phyloP scores from a whole-genome alignment of 768 basidiomycete species.

The Obba rivulosa region DNA sequence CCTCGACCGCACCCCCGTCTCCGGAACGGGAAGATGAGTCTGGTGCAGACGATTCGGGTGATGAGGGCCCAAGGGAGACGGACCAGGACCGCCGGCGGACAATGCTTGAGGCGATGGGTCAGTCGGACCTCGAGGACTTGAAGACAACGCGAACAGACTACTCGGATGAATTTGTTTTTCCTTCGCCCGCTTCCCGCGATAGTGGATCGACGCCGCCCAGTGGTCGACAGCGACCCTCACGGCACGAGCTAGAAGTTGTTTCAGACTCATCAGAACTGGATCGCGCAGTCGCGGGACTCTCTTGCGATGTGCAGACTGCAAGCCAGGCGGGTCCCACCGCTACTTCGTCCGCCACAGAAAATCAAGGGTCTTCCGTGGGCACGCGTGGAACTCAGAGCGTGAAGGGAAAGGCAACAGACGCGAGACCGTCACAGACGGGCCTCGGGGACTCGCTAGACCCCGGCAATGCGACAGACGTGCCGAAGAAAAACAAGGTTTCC shows the following conservation, averaged over 20 bases:
- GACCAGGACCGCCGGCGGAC: constrained; percentile 45
- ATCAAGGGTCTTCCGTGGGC: not conserved
- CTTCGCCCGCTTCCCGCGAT: constrained; percentile 3
- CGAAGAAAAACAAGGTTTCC: constrained; percentile 5
- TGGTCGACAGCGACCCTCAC: not conserved
- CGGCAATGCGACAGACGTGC: not conserved
- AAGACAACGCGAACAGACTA: constrained; percentile 41
- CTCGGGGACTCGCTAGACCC: not conserved
- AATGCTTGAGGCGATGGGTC: constrained; percentile 42
- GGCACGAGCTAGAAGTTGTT: not conserved
- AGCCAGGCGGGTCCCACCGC: constrained; percentile 4
- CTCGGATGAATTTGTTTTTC: constrained; percentile 46
- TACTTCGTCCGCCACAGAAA: not conserved
- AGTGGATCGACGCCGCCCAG: too few species aligned
- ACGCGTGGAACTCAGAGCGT: too few species aligned
- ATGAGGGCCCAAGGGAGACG: constrained; percentile 27
- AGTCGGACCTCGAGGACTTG: constrained; percentile 38
- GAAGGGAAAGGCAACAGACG: not conserved
- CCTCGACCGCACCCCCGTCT: not conserved
- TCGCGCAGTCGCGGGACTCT: not conserved
- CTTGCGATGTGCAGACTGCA: constrained; percentile 7
- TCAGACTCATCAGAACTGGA: too few species aligned
- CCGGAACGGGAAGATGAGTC: not conserved
- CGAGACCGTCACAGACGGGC: not conserved
- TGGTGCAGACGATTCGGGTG: constrained; percentile 10